A percentile compares a stretch with the other conserved stretches of the same genome.
phyloP scores from a whole-genome alignment of 225 moss, liverwort and hornwort species.

The Takakia lepidozioides region DNA sequence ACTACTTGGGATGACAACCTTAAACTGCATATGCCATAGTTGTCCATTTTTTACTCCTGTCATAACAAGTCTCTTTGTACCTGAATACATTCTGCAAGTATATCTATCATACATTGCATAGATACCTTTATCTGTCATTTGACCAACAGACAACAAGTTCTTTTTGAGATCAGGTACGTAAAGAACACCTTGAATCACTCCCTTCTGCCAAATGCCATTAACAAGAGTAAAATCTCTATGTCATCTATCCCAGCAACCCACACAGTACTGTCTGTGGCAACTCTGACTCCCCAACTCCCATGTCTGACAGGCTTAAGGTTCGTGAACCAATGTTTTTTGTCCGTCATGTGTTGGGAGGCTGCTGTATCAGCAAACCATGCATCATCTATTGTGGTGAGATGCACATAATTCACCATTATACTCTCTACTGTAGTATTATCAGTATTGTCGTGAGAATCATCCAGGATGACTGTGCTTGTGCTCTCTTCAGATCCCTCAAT shows the following conservation, averaged over 20 bases:
- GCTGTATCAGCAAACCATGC: not conserved
- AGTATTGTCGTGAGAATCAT: no score
- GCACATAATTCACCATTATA: no score
- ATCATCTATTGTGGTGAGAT: not conserved
- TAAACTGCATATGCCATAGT: not conserved
- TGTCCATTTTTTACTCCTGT: not conserved
- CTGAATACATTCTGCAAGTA: not conserved
- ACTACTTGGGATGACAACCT: not conserved
- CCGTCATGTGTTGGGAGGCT: no score
- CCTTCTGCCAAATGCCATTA: no score
- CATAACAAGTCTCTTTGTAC: not conserved
- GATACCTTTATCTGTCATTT: not conserved
- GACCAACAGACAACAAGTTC: not conserved
- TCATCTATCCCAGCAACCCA: not conserved
- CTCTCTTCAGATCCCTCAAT: no score
- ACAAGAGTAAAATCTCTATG: not conserved
- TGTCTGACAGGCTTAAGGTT: not conserved
- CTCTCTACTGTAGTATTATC: no score
- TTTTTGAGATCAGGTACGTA: not conserved
- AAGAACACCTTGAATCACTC: not conserved
- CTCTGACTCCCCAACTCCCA: not conserved
- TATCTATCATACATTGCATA: not conserved
- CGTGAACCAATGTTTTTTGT: not conserved
- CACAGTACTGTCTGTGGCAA: not conserved
- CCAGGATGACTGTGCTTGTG: no score